phyloP scores from a whole-genome alignment of 257 asterid genomes.

The Leptodermis oblonga region DNA sequence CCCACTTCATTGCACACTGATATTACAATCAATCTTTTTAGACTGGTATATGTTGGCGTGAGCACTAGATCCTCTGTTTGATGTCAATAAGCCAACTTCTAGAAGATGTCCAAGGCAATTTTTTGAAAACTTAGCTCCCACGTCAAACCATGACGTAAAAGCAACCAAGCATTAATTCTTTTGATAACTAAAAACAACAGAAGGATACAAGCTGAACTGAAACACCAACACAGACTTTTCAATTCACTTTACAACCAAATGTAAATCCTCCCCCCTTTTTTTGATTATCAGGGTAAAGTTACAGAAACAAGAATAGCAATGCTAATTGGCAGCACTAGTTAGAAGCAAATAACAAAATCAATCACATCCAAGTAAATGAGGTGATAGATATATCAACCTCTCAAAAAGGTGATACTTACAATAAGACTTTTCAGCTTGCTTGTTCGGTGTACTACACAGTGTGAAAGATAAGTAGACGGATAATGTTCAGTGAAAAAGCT shows the following conservation, averaged over 20 bases:
- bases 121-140: neutral
- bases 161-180: neutral
- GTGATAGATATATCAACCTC: conserved; percentile 14
- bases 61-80: neutral
- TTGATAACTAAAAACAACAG: neutral
- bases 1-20: neutral
- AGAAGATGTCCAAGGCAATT: neutral
- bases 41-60: neutral
- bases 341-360: neutral
- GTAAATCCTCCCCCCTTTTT: neutral
- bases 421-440: conserved; percentile 65
- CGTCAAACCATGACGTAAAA: neutral
- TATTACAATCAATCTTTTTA: neutral
- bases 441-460: conserved; percentile 68
- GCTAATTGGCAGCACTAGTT: neutral
- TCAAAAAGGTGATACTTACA: conserved; percentile 48
- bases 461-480: conserved; percentile 90
- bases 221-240: neutral
- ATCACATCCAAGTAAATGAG: conserved; percentile 15
- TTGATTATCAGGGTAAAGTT: neutral
- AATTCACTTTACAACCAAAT: neutral
- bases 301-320: neutral
- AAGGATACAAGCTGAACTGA: neutral
- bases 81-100: neutral
- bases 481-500: conserved; percentile 69